These are phyloP conservation scores for Lactifluus piperatus DNA, from an alignment of 768 basidiomycete species.

Conservation along the genomic window DNA sequence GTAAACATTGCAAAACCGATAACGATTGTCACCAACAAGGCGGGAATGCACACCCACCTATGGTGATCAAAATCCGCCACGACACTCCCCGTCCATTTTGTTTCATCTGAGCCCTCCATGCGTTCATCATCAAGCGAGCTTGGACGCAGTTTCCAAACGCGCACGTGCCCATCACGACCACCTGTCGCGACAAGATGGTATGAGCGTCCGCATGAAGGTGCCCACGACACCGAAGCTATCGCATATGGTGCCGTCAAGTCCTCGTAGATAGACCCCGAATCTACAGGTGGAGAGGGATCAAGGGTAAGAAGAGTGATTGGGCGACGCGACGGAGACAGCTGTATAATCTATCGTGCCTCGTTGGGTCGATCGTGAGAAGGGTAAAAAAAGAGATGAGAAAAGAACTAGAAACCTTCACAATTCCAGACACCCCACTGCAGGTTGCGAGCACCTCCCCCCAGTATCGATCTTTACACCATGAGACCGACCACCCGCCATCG, in stretches of 20 bases:
- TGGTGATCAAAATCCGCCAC: slow-evolving; percentile 88
- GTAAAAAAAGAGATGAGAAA: background rate
- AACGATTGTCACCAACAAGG: background rate
- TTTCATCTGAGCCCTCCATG: slow-evolving; percentile 35
- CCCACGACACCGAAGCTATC: slow-evolving; percentile 85
- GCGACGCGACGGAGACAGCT: slow-evolving; percentile 58
- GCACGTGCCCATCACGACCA: slow-evolving; percentile 74
- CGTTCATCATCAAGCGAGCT: slow-evolving; percentile 32
- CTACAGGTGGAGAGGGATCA: slow-evolving; percentile 38
- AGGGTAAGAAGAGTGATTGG: slow-evolving; percentile 56
- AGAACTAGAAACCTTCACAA: slow-evolving; percentile 53
- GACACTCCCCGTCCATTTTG: slow-evolving; percentile 60
- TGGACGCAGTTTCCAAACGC: slow-evolving; percentile 83
- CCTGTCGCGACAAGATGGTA: slow-evolving; percentile 94
- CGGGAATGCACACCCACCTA: slow-evolving; percentile 40
- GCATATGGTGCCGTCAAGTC: slow-evolving; percentile 42
- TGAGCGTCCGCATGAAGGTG: slow-evolving; percentile 86
- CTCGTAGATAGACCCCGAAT: slow-evolving; percentile 25
- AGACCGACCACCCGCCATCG: slow-evolving; percentile 86
- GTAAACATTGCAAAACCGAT: background rate
- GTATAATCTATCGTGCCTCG: slow-evolving; percentile 50
- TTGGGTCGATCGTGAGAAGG: background rate
- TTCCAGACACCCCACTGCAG: slow-evolving; percentile 59
- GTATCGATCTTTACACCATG: slow-evolving; percentile 94
- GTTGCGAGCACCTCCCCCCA: slow-evolving; percentile 90